Evolutionary conservation across 2,329 filamentous ascomycete genomes (phyloP).

Genomic region (Didymella sp.): DNA sequence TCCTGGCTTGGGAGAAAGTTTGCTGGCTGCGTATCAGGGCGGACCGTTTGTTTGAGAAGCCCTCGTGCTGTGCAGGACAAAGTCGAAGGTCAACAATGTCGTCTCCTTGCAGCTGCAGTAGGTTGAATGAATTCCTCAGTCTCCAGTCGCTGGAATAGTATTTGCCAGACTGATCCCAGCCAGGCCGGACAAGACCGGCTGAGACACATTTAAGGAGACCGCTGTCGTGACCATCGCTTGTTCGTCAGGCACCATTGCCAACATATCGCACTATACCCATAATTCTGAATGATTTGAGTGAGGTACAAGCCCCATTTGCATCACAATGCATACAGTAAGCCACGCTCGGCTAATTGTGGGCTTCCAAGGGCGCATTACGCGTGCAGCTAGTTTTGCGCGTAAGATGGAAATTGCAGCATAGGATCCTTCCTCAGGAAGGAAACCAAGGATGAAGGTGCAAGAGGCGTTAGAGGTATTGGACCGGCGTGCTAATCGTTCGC

Average conservation of each 20-base stretch:
- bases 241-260: constrained; percentile 1
- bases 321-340: constrained; percentile 24
- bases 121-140: background rate
- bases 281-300: constrained; percentile 14
- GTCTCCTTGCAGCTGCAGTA: background rate
- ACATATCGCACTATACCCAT: constrained; percentile 20
- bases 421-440: background rate
- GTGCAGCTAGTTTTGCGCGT: background rate
- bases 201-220: background rate
- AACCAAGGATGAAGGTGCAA: constrained; percentile 27
- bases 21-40: constrained; percentile 28
- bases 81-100: background rate
- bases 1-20: constrained; percentile 15
- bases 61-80: background rate
- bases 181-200: background rate
- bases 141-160: background rate
- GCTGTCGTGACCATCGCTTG: background rate
- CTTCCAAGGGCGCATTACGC: background rate
- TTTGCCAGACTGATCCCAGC: background rate
- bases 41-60: constrained; percentile 26
- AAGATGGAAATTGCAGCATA: background rate
- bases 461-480: constrained; percentile 33
- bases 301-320: constrained; percentile 23
- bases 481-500: constrained; percentile 39
- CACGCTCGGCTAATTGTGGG: constrained; percentile 23